phyloP scores from a whole-genome alignment of 2,329 filamentous ascomycete species.

The Neonectria ditissima region DNA sequence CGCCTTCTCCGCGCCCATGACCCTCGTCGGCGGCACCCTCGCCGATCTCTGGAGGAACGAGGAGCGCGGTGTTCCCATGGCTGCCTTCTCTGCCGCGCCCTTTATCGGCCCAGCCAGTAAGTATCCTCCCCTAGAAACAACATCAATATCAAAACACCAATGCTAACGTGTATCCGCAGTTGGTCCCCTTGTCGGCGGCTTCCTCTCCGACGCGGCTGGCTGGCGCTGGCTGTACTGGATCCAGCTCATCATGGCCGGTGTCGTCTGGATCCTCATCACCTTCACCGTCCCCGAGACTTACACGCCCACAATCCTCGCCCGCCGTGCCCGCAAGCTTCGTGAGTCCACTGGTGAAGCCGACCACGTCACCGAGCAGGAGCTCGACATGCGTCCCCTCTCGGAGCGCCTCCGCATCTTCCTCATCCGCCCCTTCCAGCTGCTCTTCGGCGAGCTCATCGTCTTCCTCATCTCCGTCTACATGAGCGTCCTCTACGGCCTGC shows the following conservation, averaged over 20 bases:
- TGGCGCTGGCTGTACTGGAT: conserved; percentile 93
- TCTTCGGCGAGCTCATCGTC: conserved; percentile 87
- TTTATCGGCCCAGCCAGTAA: conserved; percentile 81
- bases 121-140: conserved; percentile 31
- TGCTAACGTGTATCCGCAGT: conserved; percentile 51
- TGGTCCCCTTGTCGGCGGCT: conserved; percentile 82
- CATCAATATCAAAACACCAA: no score
- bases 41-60: conserved; percentile 88
- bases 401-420: conserved; percentile 81
- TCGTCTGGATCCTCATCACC: conserved; percentile 80
- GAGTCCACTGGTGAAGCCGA: conserved; percentile 73
- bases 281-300: conserved; percentile 95
- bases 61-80: conserved; percentile 88
- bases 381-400: conserved; percentile 76
- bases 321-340: conserved; percentile 77
- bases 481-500: conserved; percentile 80
- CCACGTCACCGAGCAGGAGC: conserved; percentile 83
- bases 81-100: conserved; percentile 83
- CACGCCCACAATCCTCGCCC: conserved; percentile 79
- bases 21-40: conserved; percentile 83
- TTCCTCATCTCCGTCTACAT: conserved; percentile 88
- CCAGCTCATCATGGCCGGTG: conserved; percentile 78
- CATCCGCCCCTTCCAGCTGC: conserved; percentile 84
- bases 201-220: conserved; percentile 74
- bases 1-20: conserved; percentile 88